Base-by-base conservation (phyloP, 108 stramenopile genomes). In the Parietichytrium sp. region DNA sequence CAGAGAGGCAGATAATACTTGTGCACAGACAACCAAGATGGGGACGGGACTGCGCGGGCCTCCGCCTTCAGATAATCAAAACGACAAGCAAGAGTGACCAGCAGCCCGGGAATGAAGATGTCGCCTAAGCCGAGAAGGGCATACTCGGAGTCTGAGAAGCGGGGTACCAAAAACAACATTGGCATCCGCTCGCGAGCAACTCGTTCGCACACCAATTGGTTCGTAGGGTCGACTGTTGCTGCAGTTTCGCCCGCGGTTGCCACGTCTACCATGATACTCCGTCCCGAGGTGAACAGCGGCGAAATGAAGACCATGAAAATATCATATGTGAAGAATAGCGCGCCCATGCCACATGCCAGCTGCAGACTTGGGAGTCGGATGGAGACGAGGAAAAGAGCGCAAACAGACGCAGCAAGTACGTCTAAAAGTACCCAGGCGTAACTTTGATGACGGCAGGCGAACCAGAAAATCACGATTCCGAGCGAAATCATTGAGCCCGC, bases 281-380 rank as follows among this genome's bases (percentile, higher is more conserved):
- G n/a, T 15, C 81, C 81, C 6, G 38, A 33, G 29, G 72, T 26
- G 29, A 82, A 27, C 23, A 31, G 18, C 29, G 81, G 81, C 4
- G 81, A 79, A 12, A 82, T 47, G 81, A 82, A 82, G 47, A 82
- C 81, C 81, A 82, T 82, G 81, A 82, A 80, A 10, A 82, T 72
- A 55, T 82, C 81, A 33, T 82, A 82, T 15, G 72, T 4, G 18
- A 82, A 47, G 33, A 82, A 82, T 3, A 53, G 18, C 27, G 29
- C 51, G 8, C 18, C n/a, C 51, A 80, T 52, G 80, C 15, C 26
- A 8, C 25, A 53, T 12, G 33, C 52, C 18, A 80, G 51, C 4
- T 42, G 51, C n/a, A 52, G 38, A 6, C n/a, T 53, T 7, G 52
- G 26, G 8, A 80, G 26, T 4, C 52, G 51, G 29, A 80, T 20